These are phyloP conservation scores for Penicillium sp. DNA, from an alignment of 2,329 filamentous ascomycete species.

Conservation along the genomic window DNA sequence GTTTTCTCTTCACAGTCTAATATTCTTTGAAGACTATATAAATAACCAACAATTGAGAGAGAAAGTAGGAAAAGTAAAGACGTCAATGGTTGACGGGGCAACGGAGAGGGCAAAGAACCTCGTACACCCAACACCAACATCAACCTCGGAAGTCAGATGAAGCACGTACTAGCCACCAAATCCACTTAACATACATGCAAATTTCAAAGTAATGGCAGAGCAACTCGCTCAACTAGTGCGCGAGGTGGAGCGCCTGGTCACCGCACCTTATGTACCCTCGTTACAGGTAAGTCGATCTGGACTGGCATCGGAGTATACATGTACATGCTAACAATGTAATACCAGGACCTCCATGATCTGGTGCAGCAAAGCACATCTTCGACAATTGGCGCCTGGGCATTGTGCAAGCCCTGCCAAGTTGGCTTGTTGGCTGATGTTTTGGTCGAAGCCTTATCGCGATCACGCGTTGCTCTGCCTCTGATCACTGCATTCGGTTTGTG, in stretches of 20 bases:
- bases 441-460: slow-evolving; percentile 51
- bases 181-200: neutral
- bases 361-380: slow-evolving; percentile 30
- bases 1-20: too few species aligned
- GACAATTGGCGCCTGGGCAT: slow-evolving; percentile 49
- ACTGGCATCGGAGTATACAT: slow-evolving; percentile 7
- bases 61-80: neutral
- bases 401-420: slow-evolving; percentile 52
- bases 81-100: slow-evolving; percentile 6
- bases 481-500: slow-evolving; percentile 50
- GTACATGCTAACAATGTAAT: slow-evolving; percentile 8
- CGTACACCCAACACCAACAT: neutral
- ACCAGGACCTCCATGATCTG: slow-evolving; percentile 34
- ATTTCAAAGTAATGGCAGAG: slow-evolving; percentile 27
- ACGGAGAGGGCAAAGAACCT: slow-evolving; percentile 1
- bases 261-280: slow-evolving; percentile 52
- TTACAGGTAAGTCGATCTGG: slow-evolving; percentile 44
- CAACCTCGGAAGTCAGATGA: neutral
- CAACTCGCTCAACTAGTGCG: slow-evolving; percentile 29
- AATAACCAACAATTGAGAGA: neutral
- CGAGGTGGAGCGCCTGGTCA: slow-evolving; percentile 50
- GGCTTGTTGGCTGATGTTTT: slow-evolving; percentile 48
- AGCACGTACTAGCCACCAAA: neutral
- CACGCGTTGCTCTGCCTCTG: slow-evolving; percentile 52
- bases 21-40: neutral